Evolutionary conservation across 2,329 filamentous ascomycete genomes (phyloP).

Genomic region (Colletotrichum abscissum): DNA sequence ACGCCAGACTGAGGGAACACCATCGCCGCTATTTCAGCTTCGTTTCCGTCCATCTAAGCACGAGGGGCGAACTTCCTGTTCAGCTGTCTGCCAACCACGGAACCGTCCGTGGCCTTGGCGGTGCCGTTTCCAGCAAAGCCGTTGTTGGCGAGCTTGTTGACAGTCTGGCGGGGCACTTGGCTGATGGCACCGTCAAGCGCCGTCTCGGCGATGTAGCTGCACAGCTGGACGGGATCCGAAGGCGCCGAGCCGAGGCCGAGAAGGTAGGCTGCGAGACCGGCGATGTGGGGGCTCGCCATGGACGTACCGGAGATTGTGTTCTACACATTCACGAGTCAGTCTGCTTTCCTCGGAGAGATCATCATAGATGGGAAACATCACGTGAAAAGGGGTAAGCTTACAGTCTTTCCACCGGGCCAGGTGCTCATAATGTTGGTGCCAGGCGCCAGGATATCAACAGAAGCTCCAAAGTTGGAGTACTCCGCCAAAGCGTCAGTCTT

Average conservation of each 20-base stretch:
- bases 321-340: constrained; percentile 6
- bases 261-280: constrained; percentile 42
- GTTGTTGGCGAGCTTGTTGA: constrained; percentile 50
- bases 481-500: constrained; percentile 51
- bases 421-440: constrained; percentile 59
- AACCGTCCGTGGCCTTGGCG: constrained; percentile 13
- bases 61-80: constrained; percentile 23
- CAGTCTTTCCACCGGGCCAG: constrained; percentile 55
- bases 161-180: constrained; percentile 46
- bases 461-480: constrained; percentile 64
- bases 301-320: constrained; percentile 36
- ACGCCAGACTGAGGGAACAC: neutral
- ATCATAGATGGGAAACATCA: neutral
- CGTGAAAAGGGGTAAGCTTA: constrained; percentile 36
- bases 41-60: neutral
- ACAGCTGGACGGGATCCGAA: constrained; percentile 47
- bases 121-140: constrained; percentile 34
- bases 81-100: constrained; percentile 8
- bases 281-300: constrained; percentile 38
- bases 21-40: too few relatives aligned
- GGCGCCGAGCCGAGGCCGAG: constrained; percentile 56
- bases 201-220: constrained; percentile 53
- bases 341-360: too few relatives aligned
- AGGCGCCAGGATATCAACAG: constrained; percentile 64
- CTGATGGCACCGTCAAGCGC: constrained; percentile 52